A percentile compares a stretch with the other conserved stretches of the same genome.
Evolutionary conservation across 2,329 filamentous ascomycete species (phyloP).

Genomic region (Xylaria sp.): DNA sequence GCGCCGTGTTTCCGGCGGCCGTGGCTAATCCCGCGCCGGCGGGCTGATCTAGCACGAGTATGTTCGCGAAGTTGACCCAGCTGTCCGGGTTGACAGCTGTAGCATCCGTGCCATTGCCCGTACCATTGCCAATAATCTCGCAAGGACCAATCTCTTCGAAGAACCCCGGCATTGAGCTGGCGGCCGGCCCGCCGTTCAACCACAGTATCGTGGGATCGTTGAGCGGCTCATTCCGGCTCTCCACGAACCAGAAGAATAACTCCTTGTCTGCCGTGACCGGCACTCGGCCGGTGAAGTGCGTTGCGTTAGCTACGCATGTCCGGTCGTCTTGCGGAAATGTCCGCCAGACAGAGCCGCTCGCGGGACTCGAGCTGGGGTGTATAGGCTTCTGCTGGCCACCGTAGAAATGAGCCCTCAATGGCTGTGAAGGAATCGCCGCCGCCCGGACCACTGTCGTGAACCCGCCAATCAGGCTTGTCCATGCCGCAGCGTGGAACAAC

Average conservation of each 20-base stretch:
- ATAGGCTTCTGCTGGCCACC: background rate
- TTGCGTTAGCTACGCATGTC: constrained; percentile 20
- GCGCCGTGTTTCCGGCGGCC: constrained; percentile 1
- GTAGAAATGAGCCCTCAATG: background rate
- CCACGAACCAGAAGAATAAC: constrained; percentile 27
- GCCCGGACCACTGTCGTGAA: background rate
- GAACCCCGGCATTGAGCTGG: constrained; percentile 26
- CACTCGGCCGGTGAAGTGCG: constrained; percentile 30
- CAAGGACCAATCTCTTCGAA: constrained; percentile 28
- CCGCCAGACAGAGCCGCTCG: background rate
- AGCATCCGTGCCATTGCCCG: background rate
- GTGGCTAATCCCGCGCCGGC: constrained; percentile 25
- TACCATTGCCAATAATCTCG: background rate
- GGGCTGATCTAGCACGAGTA: constrained; percentile 24
- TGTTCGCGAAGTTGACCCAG: constrained; percentile 28
- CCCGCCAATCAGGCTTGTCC: background rate
- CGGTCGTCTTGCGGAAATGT: constrained; percentile 26
- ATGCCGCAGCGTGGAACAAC: background rate
- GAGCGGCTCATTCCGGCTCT: constrained; percentile 17
- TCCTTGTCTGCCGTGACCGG: constrained; percentile 20
- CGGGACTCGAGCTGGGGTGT: background rate
- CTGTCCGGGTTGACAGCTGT: constrained; percentile 18
- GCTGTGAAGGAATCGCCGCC: background rate
- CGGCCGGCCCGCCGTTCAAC: constrained; percentile 28
- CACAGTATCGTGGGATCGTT: constrained; percentile 18